Evolutionary conservation across 2,329 filamentous ascomycete species (phyloP).

Genomic region (Pyrenophora teres): DNA sequence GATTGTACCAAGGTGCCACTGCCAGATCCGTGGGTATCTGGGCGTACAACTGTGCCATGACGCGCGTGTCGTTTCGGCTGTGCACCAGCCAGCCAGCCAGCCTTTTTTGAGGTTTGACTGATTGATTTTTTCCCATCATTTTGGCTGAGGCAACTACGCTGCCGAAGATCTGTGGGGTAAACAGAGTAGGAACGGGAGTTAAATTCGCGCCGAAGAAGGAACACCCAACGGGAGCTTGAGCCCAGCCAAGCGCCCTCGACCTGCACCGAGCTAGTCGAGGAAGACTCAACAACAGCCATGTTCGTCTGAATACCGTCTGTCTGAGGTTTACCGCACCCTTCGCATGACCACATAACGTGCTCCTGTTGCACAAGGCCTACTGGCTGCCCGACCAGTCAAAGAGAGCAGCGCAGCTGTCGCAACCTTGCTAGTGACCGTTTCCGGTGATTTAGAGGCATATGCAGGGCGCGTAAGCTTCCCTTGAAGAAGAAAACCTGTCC

Average conservation of each 20-base stretch:
- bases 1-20: conserved; percentile 15
- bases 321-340: not conserved
- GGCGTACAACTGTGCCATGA: not conserved
- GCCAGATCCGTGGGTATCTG: conserved; percentile 9
- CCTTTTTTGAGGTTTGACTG: no score
- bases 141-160: no score
- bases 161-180: not conserved
- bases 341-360: conserved; percentile 9
- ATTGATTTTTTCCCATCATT: no score
- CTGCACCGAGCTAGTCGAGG: no score
- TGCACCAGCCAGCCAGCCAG: no score
- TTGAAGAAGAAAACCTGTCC: not conserved
- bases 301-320: not conserved
- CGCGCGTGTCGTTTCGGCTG: not conserved
- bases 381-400: not conserved
- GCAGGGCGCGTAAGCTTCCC: not conserved
- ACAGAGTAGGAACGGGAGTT: not conserved
- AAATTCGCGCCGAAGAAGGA: no score
- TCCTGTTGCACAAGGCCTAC: not conserved
- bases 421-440: not conserved
- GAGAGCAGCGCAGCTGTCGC: not conserved
- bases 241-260: no score
- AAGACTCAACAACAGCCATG: not conserved
- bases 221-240: no score
- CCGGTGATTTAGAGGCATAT: not conserved